These are phyloP conservation scores for Perkinsela sp. DNA, from an alignment of 208 protist genomes.

Conservation along the genomic window DNA sequence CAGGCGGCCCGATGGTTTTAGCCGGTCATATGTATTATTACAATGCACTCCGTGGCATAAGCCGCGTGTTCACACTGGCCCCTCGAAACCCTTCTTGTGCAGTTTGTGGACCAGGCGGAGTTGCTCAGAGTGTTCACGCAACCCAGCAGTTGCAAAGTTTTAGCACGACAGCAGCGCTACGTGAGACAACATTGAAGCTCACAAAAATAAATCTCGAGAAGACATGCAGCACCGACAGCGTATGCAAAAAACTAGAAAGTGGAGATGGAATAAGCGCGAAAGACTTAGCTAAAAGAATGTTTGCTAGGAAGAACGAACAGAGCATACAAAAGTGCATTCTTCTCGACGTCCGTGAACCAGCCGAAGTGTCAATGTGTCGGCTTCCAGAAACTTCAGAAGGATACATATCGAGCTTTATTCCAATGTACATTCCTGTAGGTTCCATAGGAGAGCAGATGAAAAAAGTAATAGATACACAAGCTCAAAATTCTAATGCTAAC, in stretches of 20 bases:
- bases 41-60: slow-evolving; percentile 26
- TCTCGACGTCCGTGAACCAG: neutral
- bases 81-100: slow-evolving; percentile 14
- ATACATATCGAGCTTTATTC: neutral
- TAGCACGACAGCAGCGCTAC: neutral
- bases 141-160: neutral
- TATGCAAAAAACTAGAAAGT: too few relatives aligned
- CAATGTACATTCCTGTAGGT: neutral
- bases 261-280: neutral
- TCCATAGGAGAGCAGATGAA: neutral
- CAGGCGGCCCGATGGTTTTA: slow-evolving; percentile 10
- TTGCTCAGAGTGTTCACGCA: neutral
- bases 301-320: neutral
- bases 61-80: slow-evolving; percentile 32
- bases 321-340: too few relatives aligned
- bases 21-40: slow-evolving; percentile 48
- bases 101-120: slow-evolving; percentile 16
- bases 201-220: neutral
- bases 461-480: neutral
- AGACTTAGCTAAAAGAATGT: neutral
- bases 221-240: neutral
- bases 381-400: neutral
- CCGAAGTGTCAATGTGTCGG: neutral
- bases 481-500: neutral
- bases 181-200: neutral